Conservation (phyloP, 352 stramenopile species). For the Phytophthora tentaculata region DNA sequence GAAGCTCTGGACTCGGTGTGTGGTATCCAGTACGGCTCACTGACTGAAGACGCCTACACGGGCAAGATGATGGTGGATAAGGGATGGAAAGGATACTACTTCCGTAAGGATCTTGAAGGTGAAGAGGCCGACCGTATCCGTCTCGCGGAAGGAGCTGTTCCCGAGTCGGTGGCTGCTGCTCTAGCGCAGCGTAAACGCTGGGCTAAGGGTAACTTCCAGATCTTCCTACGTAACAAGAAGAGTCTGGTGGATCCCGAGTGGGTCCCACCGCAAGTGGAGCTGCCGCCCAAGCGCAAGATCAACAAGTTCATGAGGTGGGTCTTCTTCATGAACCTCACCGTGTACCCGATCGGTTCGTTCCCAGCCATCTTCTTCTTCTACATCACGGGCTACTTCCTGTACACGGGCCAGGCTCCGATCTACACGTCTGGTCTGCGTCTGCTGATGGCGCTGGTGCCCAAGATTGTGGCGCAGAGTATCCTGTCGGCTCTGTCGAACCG, state of each 20-base stretch:
- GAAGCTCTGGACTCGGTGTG: slow-evolving; percentile 76
- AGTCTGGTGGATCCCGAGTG: slow-evolving; percentile 69
- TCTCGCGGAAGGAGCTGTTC: slow-evolving; percentile 66
- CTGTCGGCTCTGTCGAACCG: slow-evolving; percentile 73
- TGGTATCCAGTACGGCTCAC: slow-evolving; percentile 75
- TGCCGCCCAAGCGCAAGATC: slow-evolving; percentile 66
- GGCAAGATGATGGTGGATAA: slow-evolving; percentile 86
- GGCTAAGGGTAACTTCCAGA: slow-evolving; percentile 85
- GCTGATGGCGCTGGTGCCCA: slow-evolving; percentile 73
- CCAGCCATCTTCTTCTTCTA: slow-evolving; percentile 81
- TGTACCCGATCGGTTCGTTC: slow-evolving; percentile 81
- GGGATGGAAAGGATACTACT: slow-evolving; percentile 81
- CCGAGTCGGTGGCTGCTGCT: slow-evolving; percentile 66
- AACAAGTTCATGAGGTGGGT: slow-evolving; percentile 84
- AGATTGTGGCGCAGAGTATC: slow-evolving; percentile 76
- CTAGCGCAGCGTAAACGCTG: slow-evolving; percentile 75
- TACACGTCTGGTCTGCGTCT: slow-evolving; percentile 72
- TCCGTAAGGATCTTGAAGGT: slow-evolving; percentile 78
- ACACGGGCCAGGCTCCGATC: slow-evolving; percentile 73
- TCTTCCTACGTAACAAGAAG: slow-evolving; percentile 71
- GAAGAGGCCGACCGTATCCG: slow-evolving; percentile 74
- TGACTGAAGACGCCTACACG: slow-evolving; percentile 82
- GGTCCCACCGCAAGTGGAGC: slow-evolving; percentile 50
- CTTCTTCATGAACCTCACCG: slow-evolving; percentile 83
- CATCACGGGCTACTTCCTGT: slow-evolving; percentile 78